These are phyloP conservation scores for Pseudonitzschia delicatissima DNA, from an alignment of 108 stramenopile species.

Conservation along the genomic window DNA sequence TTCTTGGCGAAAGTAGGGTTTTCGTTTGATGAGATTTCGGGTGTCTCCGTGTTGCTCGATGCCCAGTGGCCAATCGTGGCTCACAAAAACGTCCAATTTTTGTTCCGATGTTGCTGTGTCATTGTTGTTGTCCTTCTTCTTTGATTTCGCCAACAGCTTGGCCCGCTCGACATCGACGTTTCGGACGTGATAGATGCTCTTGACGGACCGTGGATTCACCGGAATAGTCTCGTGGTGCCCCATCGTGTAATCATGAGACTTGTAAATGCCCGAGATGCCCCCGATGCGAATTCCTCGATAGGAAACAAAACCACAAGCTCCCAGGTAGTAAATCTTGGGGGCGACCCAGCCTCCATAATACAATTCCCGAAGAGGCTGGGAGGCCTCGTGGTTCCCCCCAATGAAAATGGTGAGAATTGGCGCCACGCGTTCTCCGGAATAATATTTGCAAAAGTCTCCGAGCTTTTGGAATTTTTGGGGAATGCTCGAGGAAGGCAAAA, in stretches of 20 bases:
- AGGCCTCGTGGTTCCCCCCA: constrained; percentile 99
- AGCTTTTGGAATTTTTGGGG: constrained; percentile 91
- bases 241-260: constrained; percentile 65
- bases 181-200: constrained; percentile 93
- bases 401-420: constrained; percentile 95
- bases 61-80: constrained; percentile 98
- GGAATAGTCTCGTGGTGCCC: constrained; percentile 64
- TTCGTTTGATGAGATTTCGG: constrained; percentile 58
- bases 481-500: constrained; percentile 76
- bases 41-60: constrained; percentile 87
- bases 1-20: constrained; percentile 87
- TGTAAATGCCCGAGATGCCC: constrained; percentile 96
- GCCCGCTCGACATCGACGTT: constrained; percentile 85
- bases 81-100: constrained; percentile 77
- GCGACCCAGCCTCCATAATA: constrained; percentile 99
- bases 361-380: constrained; percentile 89
- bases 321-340: constrained; percentile 98
- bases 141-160: constrained; percentile 10
- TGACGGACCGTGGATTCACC: constrained; percentile 60
- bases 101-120: not conserved
- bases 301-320: constrained; percentile 85
- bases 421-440: constrained; percentile 81
- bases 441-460: constrained; percentile 90
- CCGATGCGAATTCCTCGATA: constrained; percentile 91
- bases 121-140: not conserved